Percentiles rank a stretch among this genome's conserved stretches.
These are phyloP conservation scores for Clarireedia homoeocarpa DNA, from an alignment of 2,329 filamentous ascomycete genomes.

Conservation along the genomic window DNA sequence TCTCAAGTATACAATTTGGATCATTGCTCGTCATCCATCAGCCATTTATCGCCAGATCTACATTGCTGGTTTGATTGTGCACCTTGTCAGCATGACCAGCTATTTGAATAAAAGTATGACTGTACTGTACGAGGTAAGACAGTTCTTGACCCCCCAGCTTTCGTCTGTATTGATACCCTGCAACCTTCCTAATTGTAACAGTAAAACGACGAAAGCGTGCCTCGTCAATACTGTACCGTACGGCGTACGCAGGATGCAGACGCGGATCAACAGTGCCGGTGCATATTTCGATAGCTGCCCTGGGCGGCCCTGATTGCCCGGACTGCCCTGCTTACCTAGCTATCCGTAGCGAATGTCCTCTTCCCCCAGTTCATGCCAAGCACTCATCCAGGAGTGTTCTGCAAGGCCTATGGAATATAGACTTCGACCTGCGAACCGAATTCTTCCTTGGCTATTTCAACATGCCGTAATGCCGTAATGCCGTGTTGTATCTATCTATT, in stretches of 20 bases:
- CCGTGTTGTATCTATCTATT: neutral
- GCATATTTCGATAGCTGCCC: neutral
- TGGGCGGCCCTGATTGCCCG: conserved; percentile 2
- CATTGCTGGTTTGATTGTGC: neutral
- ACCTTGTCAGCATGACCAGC: neutral
- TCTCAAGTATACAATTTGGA: neutral
- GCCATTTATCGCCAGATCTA: neutral
- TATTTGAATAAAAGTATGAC: neutral
- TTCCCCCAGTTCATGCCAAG: conserved; percentile 3
- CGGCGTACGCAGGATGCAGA: neutral
- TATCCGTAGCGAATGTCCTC: neutral
- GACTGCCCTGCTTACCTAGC: neutral
- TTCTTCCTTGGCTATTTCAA: neutral
- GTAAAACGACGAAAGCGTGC: conserved; percentile 3
- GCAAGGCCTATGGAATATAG: neutral
- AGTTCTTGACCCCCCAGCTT: neutral
- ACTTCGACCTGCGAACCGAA: neutral
- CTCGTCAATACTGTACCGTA: neutral
- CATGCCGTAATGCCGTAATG: neutral
- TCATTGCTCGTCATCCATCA: neutral
- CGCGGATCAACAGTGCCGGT: neutral
- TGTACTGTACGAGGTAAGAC: neutral
- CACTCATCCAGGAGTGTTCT: too few relatives aligned
- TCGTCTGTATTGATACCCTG: neutral
- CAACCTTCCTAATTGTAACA: conserved; percentile 6